phyloP scores from a whole-genome alignment of 2,329 filamentous ascomycete species.

The Penicillium oxalicum region DNA sequence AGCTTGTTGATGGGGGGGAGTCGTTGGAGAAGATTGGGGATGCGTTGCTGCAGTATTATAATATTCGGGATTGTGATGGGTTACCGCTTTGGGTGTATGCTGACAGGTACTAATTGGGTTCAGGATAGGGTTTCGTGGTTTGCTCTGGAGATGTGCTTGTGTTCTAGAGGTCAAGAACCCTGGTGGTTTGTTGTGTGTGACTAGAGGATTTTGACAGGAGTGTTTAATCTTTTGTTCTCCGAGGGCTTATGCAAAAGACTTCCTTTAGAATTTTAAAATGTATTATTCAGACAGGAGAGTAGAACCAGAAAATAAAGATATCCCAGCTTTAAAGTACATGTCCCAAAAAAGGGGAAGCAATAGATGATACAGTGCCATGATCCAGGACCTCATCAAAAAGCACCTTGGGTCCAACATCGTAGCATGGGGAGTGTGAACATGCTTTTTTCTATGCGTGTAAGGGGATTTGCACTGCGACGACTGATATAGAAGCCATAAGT shows the following conservation, averaged over 20 bases:
- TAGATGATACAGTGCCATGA: conserved; percentile 18
- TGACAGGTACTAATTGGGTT: too few relatives aligned
- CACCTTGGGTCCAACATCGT: conserved; percentile 3
- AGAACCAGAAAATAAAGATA: conserved; percentile 11
- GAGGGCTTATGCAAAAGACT: too few relatives aligned
- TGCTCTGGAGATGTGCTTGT: too few relatives aligned
- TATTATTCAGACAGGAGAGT: conserved; percentile 24
- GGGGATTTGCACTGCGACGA: conserved; percentile 1
- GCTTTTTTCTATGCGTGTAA: conserved; percentile 3
- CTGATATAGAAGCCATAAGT: neutral
- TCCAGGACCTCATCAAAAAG: conserved; percentile 14
- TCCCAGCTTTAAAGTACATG: conserved; percentile 21
- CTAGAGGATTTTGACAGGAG: too few relatives aligned
- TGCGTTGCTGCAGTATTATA: neutral
- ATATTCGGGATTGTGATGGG: neutral
- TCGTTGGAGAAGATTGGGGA: neutral
- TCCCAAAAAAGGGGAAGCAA: conserved; percentile 10
- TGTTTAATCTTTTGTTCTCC: too few relatives aligned
- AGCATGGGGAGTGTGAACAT: neutral
- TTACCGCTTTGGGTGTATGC: neutral
- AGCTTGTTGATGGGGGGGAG: neutral
- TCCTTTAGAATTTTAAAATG: conserved; percentile 1
- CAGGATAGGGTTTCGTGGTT: too few relatives aligned
- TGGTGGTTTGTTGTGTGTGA: too few relatives aligned
- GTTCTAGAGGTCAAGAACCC: too few relatives aligned